phyloP scores from a whole-genome alignment of 2,329 filamentous ascomycete genomes.

The Didymella arachidicola region DNA sequence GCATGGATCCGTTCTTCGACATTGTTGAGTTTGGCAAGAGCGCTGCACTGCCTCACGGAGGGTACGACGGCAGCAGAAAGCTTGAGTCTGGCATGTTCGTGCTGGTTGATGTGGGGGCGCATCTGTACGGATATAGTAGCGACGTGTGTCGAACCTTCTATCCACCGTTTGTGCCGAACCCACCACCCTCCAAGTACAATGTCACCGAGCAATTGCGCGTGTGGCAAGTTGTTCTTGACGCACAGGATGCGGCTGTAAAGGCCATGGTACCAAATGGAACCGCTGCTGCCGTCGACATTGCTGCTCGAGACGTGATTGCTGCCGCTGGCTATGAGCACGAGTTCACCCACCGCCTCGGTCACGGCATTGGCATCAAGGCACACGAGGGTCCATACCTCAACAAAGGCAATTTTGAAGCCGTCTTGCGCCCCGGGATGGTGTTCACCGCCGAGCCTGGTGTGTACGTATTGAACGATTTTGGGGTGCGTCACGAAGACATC shows the following conservation, averaged over 20 bases:
- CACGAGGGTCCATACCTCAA: slow-evolving; percentile 72
- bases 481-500: slow-evolving; percentile 69
- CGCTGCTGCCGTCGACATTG: slow-evolving; percentile 67
- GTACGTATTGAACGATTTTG: slow-evolving; percentile 67
- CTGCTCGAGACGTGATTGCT: slow-evolving; percentile 65
- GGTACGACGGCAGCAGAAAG: slow-evolving; percentile 60
- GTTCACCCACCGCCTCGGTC: slow-evolving; percentile 70
- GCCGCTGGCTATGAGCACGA: slow-evolving; percentile 65
- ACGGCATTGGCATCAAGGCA: slow-evolving; percentile 72
- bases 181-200: slow-evolving; percentile 24
- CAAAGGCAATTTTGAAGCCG: slow-evolving; percentile 62
- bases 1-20: slow-evolving; percentile 67
- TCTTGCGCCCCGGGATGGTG: slow-evolving; percentile 65
- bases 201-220: slow-evolving; percentile 62
- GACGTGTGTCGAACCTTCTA: slow-evolving; percentile 70
- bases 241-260: slow-evolving; percentile 63
- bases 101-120: slow-evolving; percentile 69
- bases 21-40: slow-evolving; percentile 69
- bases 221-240: slow-evolving; percentile 69
- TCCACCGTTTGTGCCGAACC: slow-evolving; percentile 45
- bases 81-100: slow-evolving; percentile 65
- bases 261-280: slow-evolving; percentile 61
- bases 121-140: slow-evolving; percentile 68
- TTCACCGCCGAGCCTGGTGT: slow-evolving; percentile 71
- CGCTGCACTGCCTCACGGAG: slow-evolving; percentile 63